Evolutionary conservation across 2,329 filamentous ascomycete species (phyloP).

Genomic region (Huntiella bhutanensis): DNA sequence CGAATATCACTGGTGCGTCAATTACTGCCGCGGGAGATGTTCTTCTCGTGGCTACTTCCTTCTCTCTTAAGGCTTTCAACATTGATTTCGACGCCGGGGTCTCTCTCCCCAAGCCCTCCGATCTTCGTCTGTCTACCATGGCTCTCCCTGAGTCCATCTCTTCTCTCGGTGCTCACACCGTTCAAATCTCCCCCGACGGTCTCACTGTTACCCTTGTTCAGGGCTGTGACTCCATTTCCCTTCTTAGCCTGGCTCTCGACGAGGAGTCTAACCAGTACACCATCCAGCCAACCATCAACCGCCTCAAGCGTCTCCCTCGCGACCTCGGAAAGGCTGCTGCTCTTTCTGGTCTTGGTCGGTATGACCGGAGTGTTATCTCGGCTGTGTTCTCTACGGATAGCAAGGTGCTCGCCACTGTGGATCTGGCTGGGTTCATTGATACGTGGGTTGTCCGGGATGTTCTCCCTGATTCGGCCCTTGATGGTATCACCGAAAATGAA

Average conservation of each 20-base stretch:
- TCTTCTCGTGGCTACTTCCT: conserved; percentile 56
- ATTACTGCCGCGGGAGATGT: conserved; percentile 55
- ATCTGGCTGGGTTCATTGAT: conserved; percentile 71
- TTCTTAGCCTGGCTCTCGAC: conserved; percentile 26
- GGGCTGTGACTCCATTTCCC: conserved; percentile 36
- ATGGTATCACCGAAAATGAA: conserved; percentile 18
- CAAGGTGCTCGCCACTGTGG: conserved; percentile 57
- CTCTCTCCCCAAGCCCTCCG: conserved; percentile 24
- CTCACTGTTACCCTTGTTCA: conserved; percentile 50
- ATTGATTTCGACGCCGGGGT: conserved; percentile 4
- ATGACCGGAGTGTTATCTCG: conserved; percentile 58
- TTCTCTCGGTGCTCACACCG: conserved; percentile 44
- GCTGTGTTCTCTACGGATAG: conserved; percentile 65
- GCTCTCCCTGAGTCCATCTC: conserved; percentile 39
- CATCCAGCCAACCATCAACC: conserved; percentile 23
- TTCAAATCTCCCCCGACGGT: conserved; percentile 51
- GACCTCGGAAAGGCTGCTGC: conserved; percentile 33
- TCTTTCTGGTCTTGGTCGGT: conserved; percentile 51
- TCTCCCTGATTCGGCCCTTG: conserved; percentile 16
- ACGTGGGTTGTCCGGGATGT: conserved; percentile 54
- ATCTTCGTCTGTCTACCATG: conserved; percentile 52
- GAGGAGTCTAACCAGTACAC: conserved; percentile 11
- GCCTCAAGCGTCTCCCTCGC: conserved; percentile 33
- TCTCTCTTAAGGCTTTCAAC: conserved; percentile 60
- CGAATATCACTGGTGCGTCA: conserved; percentile 59